Conservation (phyloP, 257 asterid species). For the Solanum etuberosum region DNA sequence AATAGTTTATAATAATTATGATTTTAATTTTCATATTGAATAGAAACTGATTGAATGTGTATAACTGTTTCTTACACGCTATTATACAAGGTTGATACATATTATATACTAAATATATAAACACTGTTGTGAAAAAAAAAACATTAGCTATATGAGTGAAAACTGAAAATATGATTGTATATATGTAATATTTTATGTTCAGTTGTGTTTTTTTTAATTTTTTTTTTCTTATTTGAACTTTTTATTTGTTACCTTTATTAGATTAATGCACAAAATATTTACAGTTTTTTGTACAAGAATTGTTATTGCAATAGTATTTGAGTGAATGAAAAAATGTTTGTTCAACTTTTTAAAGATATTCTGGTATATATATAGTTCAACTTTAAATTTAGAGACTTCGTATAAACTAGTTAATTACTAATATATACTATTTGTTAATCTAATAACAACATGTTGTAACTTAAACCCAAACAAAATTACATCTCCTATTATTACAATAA, state of each 20-base stretch:
- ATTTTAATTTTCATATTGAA: too few species aligned
- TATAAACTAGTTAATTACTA: too few species aligned
- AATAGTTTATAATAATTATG: neutral
- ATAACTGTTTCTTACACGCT: too few species aligned
- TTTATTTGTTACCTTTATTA: neutral
- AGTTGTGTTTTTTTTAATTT: too few species aligned
- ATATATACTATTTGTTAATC: neutral
- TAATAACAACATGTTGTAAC: neutral
- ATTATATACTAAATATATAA: too few species aligned
- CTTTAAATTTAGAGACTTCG: neutral
- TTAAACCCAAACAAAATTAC: too few species aligned
- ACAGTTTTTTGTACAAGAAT: neutral
- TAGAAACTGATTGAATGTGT: too few species aligned
- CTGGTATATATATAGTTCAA: neutral
- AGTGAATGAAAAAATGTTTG: neutral
- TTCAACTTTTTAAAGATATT: neutral
- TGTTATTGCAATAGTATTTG: neutral
- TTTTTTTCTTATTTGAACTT: neutral
- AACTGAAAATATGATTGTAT: too few species aligned
- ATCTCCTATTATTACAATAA: neutral
- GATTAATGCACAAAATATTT: neutral
- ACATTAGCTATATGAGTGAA: too few species aligned
- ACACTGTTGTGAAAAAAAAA: too few species aligned
- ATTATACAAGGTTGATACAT: too few species aligned
- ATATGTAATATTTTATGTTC: too few species aligned